These are phyloP conservation scores for Monosporascus sp. DNA, from an alignment of 2,329 filamentous ascomycete genomes.

Conservation along the genomic window DNA sequence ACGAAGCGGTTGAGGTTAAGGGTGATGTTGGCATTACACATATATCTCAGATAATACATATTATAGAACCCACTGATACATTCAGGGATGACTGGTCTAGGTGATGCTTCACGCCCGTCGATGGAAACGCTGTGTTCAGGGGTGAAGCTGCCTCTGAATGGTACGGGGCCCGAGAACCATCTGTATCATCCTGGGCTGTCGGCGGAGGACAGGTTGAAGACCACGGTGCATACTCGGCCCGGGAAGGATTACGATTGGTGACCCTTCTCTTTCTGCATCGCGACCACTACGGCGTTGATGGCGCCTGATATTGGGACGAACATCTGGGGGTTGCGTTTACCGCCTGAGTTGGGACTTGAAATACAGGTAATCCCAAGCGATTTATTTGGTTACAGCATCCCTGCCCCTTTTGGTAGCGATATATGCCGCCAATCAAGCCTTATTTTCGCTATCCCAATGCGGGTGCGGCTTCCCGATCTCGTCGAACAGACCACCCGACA, in stretches of 20 bases:
- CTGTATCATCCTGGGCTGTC: slow-evolving; percentile 35
- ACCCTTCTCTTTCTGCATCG: background rate
- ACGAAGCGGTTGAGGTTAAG: no score
- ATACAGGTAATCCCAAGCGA: background rate
- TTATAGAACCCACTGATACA: background rate
- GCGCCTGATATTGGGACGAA: background rate
- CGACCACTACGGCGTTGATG: no score
- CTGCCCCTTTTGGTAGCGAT: no score
- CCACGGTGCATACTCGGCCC: slow-evolving; percentile 43
- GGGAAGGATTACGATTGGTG: slow-evolving; percentile 14
- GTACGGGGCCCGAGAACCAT: slow-evolving; percentile 35
- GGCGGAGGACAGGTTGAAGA: slow-evolving; percentile 35
- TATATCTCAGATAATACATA: background rate
- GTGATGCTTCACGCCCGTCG: slow-evolving; percentile 31
- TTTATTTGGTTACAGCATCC: no score
- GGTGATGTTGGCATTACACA: background rate
- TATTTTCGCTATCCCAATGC: background rate
- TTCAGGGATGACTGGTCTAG: slow-evolving; percentile 31
- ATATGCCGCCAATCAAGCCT: background rate
- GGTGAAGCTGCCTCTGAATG: slow-evolving; percentile 37
- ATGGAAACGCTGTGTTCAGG: slow-evolving; percentile 41
- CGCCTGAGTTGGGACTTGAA: background rate
- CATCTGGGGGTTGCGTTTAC: background rate
- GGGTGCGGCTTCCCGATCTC: background rate
- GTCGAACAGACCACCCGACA: background rate